Evolutionary conservation across 2,329 filamentous ascomycete species (phyloP).

Genomic region (Microsporum canis): DNA sequence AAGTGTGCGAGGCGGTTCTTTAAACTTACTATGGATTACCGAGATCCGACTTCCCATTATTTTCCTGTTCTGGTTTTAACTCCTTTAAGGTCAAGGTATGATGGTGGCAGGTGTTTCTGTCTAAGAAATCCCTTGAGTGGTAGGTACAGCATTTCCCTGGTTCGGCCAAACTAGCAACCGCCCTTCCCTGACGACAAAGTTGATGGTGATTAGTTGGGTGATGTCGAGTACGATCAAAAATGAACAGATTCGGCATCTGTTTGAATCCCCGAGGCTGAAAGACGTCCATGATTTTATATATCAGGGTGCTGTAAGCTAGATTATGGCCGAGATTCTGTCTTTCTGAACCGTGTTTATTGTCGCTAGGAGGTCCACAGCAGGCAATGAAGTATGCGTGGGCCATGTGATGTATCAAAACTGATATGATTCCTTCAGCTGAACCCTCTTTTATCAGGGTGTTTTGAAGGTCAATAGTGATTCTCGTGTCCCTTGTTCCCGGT

Average conservation of each 20-base stretch:
- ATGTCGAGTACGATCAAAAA: neutral
- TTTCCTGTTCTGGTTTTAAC: slow-evolving; percentile 3
- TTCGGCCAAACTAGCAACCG: neutral
- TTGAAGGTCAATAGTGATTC: slow-evolving; percentile 11
- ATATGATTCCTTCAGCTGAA: neutral
- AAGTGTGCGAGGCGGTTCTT: neutral
- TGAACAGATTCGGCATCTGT: slow-evolving; percentile 2
- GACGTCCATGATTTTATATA: slow-evolving; percentile 10
- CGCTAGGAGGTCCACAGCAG: slow-evolving; percentile 11
- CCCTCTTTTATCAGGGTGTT: neutral
- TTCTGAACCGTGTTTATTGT: neutral
- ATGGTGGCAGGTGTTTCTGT: slow-evolving; percentile 6
- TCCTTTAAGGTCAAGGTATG: slow-evolving; percentile 10
- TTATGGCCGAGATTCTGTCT: slow-evolving; percentile 12
- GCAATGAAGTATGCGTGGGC: slow-evolving; percentile 16
- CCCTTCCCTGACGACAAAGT: neutral
- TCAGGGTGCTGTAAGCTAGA: slow-evolving; percentile 12
- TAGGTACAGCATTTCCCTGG: neutral
- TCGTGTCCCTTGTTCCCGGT: slow-evolving; percentile 7
- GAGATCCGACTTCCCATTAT: neutral
- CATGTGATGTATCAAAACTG: slow-evolving; percentile 15
- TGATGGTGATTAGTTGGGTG: neutral
- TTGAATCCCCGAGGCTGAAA: neutral
- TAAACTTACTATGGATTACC: slow-evolving; percentile 9
- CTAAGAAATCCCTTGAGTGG: neutral